Evolutionary conservation across 2,329 filamentous ascomycete genomes (phyloP), one percentile per base, ranked within the genome.

Genomic region (Verticillium isaacii): DNA sequence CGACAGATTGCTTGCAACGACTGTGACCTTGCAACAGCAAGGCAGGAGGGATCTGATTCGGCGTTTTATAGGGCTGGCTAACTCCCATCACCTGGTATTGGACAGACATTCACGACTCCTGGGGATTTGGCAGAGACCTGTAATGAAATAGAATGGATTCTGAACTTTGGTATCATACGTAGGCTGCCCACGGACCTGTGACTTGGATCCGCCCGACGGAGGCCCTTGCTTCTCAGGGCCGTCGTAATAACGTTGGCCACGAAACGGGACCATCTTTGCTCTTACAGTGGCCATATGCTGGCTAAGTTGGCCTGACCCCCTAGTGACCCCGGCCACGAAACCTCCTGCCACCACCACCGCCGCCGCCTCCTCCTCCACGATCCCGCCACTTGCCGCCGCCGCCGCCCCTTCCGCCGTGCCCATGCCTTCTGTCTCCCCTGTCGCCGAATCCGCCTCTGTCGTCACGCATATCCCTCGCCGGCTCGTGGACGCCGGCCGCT

Each of bases 381-480:
- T 63, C 64, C 29, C 63, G 61, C 74, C 76, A 77, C 64, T 74
- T 76, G 15, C 76, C 72, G 17, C 75, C 56, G n/a, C 75, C 56
- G 25, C 55, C 65, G 54, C 72, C 71, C 15, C 73, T 68, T 3
- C 65, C 60, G 3, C 64, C 63, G 36, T 61, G 60, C 64, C 61
- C 59, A 64, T 54, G 25, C 52, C 74, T 72, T 17, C 75, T 41
- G 32, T 52, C 63, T 36, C 72, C 71, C 14, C 73, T 69, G 3
- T 64, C 60, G 5, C 64, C 54, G 15, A 56, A 34, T 11, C 54
- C 54, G 32, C 54, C 54, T 9, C 25, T n/a, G 19, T 77, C 77
- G 19, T 76, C 77, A 6, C 80, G 76, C 58, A 78, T 66, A 65
- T 74, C 67, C 65, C 71, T 64, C 36, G 72, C 69, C 68, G 69